Evolutionary conservation across 768 basidiomycete species (phyloP).

Genomic region (Hygrophoropsis aurantiaca): DNA sequence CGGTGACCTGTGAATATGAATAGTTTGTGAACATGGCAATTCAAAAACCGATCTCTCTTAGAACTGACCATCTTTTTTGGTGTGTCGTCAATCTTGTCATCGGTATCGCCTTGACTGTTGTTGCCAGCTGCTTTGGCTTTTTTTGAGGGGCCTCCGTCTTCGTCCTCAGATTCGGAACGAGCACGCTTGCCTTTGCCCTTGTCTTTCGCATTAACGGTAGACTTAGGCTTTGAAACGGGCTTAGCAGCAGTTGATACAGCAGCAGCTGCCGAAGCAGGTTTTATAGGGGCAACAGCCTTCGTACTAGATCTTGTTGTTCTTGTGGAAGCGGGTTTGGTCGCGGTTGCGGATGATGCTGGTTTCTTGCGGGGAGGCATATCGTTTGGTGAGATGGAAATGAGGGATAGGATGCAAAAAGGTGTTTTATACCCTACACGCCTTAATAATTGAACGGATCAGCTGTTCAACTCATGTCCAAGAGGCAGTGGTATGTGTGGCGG

Average conservation of each 20-base stretch:
- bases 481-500: conserved; percentile 4
- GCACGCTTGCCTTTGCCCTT: conserved; percentile 19
- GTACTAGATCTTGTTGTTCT: conserved; percentile 35
- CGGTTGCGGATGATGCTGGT: conserved; percentile 27
- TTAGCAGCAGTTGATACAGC: conserved; percentile 22
- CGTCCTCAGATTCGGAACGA: conserved; percentile 11
- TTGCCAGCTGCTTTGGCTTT: conserved; percentile 18
- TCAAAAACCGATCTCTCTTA: not conserved
- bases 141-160: conserved; percentile 12
- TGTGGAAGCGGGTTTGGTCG: conserved; percentile 20
- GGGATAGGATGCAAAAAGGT: too few species aligned
- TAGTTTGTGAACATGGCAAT: conserved; percentile 3
- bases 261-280: conserved; percentile 21
- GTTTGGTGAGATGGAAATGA: too few species aligned
- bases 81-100: conserved; percentile 22
- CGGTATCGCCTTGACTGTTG: conserved; percentile 18
- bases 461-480: not conserved
- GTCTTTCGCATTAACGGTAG: conserved; percentile 4
- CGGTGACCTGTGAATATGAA: conserved; percentile 38
- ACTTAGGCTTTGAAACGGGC: conserved; percentile 25
- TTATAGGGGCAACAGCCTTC: conserved; percentile 19
- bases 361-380: conserved; percentile 50
- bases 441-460: not conserved
- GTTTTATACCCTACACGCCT: too few species aligned
- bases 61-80: conserved; percentile 42